Conservation (phyloP, 257 asterid species). For the Orobanche coerulescens region DNA sequence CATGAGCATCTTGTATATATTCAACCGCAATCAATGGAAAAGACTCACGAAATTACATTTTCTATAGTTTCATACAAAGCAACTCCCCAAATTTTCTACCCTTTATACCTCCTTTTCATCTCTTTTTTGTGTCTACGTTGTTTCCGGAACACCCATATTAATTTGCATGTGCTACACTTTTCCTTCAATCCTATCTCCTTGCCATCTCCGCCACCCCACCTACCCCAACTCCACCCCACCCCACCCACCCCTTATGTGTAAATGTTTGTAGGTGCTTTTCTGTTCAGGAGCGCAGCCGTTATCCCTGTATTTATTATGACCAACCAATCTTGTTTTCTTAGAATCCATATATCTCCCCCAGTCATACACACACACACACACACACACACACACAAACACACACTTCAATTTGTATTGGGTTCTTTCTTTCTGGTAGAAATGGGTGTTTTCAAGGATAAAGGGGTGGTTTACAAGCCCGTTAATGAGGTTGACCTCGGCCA, state of each 20-base stretch:
- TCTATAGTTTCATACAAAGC: too few relatives aligned
- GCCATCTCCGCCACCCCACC: conserved; percentile 30
- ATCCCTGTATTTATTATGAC: neutral
- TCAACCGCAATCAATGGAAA: too few relatives aligned
- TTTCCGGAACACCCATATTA: conserved; percentile 18
- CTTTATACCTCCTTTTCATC: too few relatives aligned
- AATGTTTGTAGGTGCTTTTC: conserved; percentile 7
- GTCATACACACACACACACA: neutral
- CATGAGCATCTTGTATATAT: too few relatives aligned
- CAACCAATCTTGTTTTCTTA: neutral
- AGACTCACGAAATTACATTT: too few relatives aligned
- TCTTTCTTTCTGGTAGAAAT: too few relatives aligned
- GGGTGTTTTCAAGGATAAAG: conserved; percentile 46
- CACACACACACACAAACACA: neutral
- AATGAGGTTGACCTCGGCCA: conserved; percentile 68
- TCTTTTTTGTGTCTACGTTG: too few relatives aligned
- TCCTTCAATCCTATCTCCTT: neutral
- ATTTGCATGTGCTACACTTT: conserved; percentile 21
- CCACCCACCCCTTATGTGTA: neutral
- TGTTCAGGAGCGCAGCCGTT: conserved; percentile 7
- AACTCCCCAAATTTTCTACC: too few relatives aligned
- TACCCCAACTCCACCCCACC: neutral
- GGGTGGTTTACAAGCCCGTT: conserved; percentile 50
- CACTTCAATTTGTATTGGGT: too few relatives aligned
- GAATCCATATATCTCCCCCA: neutral